Base-by-base conservation (phyloP, 148 eudicot genomes). In the Cornus controversa region DNA sequence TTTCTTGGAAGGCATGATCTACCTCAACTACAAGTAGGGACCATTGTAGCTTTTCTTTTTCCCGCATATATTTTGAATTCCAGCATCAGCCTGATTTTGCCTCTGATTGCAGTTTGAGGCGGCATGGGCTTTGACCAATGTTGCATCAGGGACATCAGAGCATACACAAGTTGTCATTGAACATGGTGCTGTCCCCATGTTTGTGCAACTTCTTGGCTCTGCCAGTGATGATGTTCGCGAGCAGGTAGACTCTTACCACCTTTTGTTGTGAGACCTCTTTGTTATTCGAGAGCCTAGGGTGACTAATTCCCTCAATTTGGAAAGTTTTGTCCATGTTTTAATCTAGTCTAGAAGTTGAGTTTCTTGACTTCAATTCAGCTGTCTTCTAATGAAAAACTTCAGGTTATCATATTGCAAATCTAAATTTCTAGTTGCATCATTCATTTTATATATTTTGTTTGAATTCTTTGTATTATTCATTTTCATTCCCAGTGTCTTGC, bases 101-200 rank as follows among this genome's bases (percentile, higher is more conserved):
- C 66, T 58, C 63, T 77, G 8, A 76, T 58, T 72, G 47, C 78
- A 94, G 98, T 94, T 92, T 84, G 98, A 94, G 89, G 98, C 98
- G 77, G 98, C 98, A 45, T 94, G 98, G 98, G 98, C 97, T 73
- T 81, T 94, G 83, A 94, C 96, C 67, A 94, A 94, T 89, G 91
- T 94, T 80, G 97, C 97, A 81, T 94, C 97, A 77, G 98, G 98
- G 80, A 94, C 98, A 74, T 91, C 98, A 20, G 98, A 94, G 80
- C 94, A 94, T 84, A 94, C 98, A 53, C 84, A 90, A 82, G 91
- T 88, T 72, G 98, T 94, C 42, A 92, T 94, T 87, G 96, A 92
- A 60, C 84, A 87, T 69, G 93, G 94, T 74, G 98, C 98, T 80
- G 94, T 94, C 77, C 97, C 98, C 31, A 89, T 75, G 78, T 92